Evolutionary conservation across 441 rosid genomes (phyloP), one percentile per base, ranked within the genome.

Genomic region (Adansonia madagascariensis): DNA sequence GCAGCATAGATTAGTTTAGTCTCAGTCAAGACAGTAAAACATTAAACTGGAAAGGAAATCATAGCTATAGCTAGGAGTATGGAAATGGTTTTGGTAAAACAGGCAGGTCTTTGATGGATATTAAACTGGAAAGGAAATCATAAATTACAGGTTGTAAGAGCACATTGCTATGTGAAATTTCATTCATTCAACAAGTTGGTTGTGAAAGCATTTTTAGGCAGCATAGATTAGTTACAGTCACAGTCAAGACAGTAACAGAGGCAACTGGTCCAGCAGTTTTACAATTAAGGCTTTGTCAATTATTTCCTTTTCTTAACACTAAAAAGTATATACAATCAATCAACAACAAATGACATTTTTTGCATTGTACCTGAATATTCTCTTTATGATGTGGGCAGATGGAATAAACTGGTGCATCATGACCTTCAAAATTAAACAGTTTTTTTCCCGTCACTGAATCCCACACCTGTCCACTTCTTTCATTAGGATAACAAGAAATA

Each of bases 351-450:
- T 24, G 18, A 12, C 71, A n/a, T 61, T 64, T 69, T 35, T 61
- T 39, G 55, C 41, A 75, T 61, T 59, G 17, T 63, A 94, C 98
- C 98, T 92, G 96, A 82, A 92, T 88, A 82, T 67, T 92, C 74
- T 91, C 97, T 85, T 90, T 92, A 86, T 88, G 88, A 81, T 94
- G 97, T 82, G 97, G 97, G 77, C 95, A 92, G 70, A 94, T 83
- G 46, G 95, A 91, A 83, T 90, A 92, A 43, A 91, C 95, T 4
- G 95, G 86, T 75, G 97, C 89, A 59, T 90, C 94, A 41, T 94
- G 98, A 75, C 97, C 98, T 88, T 87, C 93, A 76, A 94, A 92
- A 77, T 81, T 87, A 78, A 85, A 92, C 63, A 90, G 84, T 64
- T 72, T 90, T 79, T 83, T 82, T 67, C 98, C 97, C 0, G 44